Percentiles rank a stretch among this genome's conserved stretches.
Conservation (phyloP, 2,329 filamentous ascomycete genomes). For the Myriangium duriaei region DNA sequence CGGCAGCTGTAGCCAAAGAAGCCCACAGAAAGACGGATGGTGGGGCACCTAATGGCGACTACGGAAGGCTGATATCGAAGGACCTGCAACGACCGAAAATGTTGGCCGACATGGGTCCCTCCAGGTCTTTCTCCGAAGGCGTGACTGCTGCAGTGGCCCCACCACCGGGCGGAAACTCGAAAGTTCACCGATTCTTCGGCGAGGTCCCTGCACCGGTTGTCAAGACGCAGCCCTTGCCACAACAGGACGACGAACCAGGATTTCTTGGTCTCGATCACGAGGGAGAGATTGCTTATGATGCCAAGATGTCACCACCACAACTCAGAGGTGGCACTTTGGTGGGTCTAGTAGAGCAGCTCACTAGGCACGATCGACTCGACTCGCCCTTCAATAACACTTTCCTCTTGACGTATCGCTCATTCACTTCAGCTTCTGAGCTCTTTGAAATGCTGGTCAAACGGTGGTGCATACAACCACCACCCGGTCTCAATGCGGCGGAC, state of each 20-base stretch:
- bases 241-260: slow-evolving; percentile 61
- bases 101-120: slow-evolving; percentile 42
- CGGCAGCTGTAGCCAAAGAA: slow-evolving; percentile 24
- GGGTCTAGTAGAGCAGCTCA: slow-evolving; percentile 86
- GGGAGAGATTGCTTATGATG: slow-evolving; percentile 78
- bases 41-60: slow-evolving; percentile 19
- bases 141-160: slow-evolving; percentile 17
- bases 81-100: slow-evolving; percentile 36
- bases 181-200: slow-evolving; percentile 40
- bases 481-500: slow-evolving; percentile 61
- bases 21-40: slow-evolving; percentile 28
- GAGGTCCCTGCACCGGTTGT: slow-evolving; percentile 36
- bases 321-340: slow-evolving; percentile 82
- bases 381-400: slow-evolving; percentile 97
- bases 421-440: slow-evolving; percentile 78
- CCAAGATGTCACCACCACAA: slow-evolving; percentile 59
- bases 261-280: slow-evolving; percentile 81
- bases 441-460: slow-evolving; percentile 87
- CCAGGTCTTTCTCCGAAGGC: slow-evolving; percentile 55
- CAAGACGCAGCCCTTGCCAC: not conserved
- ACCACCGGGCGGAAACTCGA: slow-evolving; percentile 27
- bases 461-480: slow-evolving; percentile 84
- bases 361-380: slow-evolving; percentile 88
- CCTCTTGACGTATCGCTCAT: slow-evolving; percentile 89
- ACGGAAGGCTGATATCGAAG: slow-evolving; percentile 21